Evolutionary conservation across 1,139 yeast genomes (phyloP).

Genomic region (Candida sojae): DNA sequence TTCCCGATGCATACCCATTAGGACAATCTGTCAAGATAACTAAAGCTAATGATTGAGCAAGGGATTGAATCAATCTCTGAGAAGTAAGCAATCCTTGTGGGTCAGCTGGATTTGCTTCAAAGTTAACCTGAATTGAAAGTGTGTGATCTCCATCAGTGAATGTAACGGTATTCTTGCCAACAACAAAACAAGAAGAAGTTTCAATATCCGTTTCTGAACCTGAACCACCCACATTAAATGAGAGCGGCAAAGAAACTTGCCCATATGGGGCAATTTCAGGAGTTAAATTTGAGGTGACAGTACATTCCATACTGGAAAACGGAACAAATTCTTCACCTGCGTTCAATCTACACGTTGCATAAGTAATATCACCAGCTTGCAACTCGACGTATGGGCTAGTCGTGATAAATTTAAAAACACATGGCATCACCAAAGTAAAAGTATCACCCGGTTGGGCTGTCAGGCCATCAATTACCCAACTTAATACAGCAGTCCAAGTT

Average conservation of each 20-base stretch:
- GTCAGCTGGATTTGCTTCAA: slow-evolving; percentile 9
- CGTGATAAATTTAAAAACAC: slow-evolving; percentile 25
- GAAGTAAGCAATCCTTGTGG: not conserved
- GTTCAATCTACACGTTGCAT: slow-evolving; percentile 27
- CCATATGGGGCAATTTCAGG: slow-evolving; percentile 7
- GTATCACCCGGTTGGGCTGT: slow-evolving; percentile 25
- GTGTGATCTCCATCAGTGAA: slow-evolving; percentile 28
- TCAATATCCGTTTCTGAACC: slow-evolving; percentile 18
- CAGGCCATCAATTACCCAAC: slow-evolving; percentile 25
- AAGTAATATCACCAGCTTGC: slow-evolving; percentile 24
- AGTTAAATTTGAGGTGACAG: slow-evolving; percentile 14
- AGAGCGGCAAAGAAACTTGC: slow-evolving; percentile 23
- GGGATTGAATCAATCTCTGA: slow-evolving; percentile 1
- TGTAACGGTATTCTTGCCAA: slow-evolving; percentile 27
- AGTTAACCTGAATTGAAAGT: slow-evolving; percentile 18
- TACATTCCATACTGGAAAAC: slow-evolving; percentile 27
- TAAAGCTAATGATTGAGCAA: not conserved
- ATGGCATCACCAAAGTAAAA: slow-evolving; percentile 24
- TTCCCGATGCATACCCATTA: slow-evolving; percentile 22
- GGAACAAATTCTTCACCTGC: slow-evolving; percentile 25
- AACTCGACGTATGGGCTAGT: slow-evolving; percentile 14
- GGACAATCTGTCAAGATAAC: slow-evolving; percentile 15
- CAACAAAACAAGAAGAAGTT: slow-evolving; percentile 19
- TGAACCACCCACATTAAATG: slow-evolving; percentile 27
- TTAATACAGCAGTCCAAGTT: slow-evolving; percentile 24